phyloP scores from a whole-genome alignment of 2,329 filamentous ascomycete species.

The Daldinia sp. region DNA sequence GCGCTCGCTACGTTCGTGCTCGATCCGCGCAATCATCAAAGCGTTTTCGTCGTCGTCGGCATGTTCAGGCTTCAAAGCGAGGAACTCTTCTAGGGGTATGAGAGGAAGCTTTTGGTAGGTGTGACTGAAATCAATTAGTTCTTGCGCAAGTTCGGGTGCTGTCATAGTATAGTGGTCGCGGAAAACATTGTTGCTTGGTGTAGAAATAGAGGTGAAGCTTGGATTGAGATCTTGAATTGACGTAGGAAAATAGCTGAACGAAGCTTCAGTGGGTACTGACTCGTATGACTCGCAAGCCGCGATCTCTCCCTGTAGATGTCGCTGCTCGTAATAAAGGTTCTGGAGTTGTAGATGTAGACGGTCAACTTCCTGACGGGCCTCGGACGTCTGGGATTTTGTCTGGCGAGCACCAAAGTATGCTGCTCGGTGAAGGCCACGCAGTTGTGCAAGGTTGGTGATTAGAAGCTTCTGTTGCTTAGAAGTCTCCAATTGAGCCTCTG shows the following conservation, averaged over 20 bases:
- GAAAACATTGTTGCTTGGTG: slow-evolving; percentile 8
- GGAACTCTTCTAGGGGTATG: slow-evolving; percentile 84
- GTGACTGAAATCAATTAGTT: slow-evolving; percentile 68
- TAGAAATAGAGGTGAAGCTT: background rate
- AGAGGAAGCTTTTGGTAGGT: slow-evolving; percentile 88
- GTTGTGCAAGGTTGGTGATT: slow-evolving; percentile 80
- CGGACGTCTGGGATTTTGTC: slow-evolving; percentile 87
- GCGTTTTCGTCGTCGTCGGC: slow-evolving; percentile 79
- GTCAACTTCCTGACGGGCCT: slow-evolving; percentile 91
- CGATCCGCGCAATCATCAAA: slow-evolving; percentile 89
- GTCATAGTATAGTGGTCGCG: slow-evolving; percentile 22
- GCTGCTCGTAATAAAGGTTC: slow-evolving; percentile 96
- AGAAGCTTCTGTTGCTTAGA: slow-evolving; percentile 84
- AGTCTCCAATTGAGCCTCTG: slow-evolving; percentile 68
- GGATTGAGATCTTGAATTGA: background rate
- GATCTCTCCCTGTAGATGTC: slow-evolving; percentile 91
- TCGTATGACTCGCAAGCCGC: slow-evolving; percentile 90
- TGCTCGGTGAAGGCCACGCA: slow-evolving; percentile 85
- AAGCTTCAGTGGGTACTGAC: slow-evolving; percentile 64
- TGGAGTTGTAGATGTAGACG: slow-evolving; percentile 91
- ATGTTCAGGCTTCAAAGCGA: slow-evolving; percentile 80
- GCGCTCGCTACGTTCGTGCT: slow-evolving; percentile 87
- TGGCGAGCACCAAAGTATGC: slow-evolving; percentile 84
- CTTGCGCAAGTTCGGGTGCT: slow-evolving; percentile 34
- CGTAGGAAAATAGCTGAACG: slow-evolving; percentile 7